Conservation (phyloP, 176 grass and related monocot species). For the Bothriochloa decipiens region DNA sequence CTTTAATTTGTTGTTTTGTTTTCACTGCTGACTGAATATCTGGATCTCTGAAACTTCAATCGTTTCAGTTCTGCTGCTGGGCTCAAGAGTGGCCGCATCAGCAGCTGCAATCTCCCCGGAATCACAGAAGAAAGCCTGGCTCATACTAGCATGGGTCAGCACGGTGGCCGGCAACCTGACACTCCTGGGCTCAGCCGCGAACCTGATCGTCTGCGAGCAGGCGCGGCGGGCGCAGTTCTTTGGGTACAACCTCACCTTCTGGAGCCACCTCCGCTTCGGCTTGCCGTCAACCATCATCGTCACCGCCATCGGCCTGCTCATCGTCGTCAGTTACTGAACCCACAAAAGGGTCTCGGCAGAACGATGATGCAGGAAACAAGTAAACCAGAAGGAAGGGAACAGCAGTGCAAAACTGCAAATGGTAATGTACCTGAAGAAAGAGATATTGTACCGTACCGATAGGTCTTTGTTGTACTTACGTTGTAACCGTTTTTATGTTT, state of each 20-base stretch:
- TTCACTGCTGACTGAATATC: neutral
- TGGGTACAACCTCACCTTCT: slow-evolving; percentile 93
- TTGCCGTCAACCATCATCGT: slow-evolving; percentile 76
- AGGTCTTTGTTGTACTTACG: slow-evolving; percentile 7
- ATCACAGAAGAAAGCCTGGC: slow-evolving; percentile 79
- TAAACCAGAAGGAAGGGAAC: slow-evolving; percentile 1
- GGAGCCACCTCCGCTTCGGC: slow-evolving; percentile 92
- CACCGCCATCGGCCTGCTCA: slow-evolving; percentile 71
- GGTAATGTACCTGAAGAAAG: neutral
- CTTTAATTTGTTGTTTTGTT: neutral
- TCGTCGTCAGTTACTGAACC: slow-evolving; percentile 61
- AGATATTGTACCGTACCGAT: slow-evolving; percentile 12
- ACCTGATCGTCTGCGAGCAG: slow-evolving; percentile 97
- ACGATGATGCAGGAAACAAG: slow-evolving; percentile 14
- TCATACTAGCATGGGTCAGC: slow-evolving; percentile 88
- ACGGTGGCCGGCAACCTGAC: slow-evolving; percentile 94
- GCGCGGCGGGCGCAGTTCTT: slow-evolving; percentile 66
- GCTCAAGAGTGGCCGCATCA: slow-evolving; percentile 83
- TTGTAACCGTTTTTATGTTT: slow-evolving; percentile 33
- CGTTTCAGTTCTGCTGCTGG: slow-evolving; percentile 80
- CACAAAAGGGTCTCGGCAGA: neutral
- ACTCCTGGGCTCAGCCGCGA: slow-evolving; percentile 88
- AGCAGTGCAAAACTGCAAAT: neutral
- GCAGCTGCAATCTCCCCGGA: slow-evolving; percentile 73
- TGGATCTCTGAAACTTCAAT: neutral